These are phyloP conservation scores for Fusarium mexicanum DNA, from an alignment of 2,329 filamentous ascomycete species.

Conservation along the genomic window DNA sequence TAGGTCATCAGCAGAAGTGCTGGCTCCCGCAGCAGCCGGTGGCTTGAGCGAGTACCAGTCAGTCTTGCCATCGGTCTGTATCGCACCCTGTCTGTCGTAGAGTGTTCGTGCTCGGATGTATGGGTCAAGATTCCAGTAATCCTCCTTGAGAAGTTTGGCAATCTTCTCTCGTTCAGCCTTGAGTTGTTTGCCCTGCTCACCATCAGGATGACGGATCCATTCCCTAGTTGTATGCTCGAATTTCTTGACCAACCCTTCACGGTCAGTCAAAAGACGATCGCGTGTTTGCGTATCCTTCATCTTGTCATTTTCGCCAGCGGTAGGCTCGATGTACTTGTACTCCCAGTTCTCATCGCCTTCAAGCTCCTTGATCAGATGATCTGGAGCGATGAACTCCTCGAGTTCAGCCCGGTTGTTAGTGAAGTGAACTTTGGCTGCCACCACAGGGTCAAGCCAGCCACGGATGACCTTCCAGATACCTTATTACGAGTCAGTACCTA, in stretches of 20 bases:
- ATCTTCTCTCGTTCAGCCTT: conserved; percentile 69
- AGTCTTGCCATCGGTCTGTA: conserved; percentile 73
- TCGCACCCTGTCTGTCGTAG: conserved; percentile 83
- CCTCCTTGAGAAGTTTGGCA: conserved; percentile 70
- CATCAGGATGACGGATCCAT: conserved; percentile 70
- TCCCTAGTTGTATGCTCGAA: conserved; percentile 79
- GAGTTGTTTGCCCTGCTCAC: conserved; percentile 56
- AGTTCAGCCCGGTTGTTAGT: conserved; percentile 84
- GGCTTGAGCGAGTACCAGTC: conserved; percentile 69
- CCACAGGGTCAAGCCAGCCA: conserved; percentile 96
- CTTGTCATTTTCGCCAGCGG: conserved; percentile 76
- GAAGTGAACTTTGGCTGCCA: conserved; percentile 93
- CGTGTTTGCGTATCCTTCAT: conserved; percentile 74
- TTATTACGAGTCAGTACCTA: conserved; percentile 45
- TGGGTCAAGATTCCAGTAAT: conserved; percentile 92
- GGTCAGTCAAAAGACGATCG: conserved; percentile 70
- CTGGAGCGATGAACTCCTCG: conserved; percentile 75
- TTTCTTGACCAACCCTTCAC: conserved; percentile 72
- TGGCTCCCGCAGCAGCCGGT: conserved; percentile 20
- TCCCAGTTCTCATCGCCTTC: conserved; percentile 87
- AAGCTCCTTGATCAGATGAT: conserved; percentile 81
- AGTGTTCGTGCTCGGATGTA: conserved; percentile 84
- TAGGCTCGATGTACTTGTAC: conserved; percentile 84
- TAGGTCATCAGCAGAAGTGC: conserved; percentile 57
- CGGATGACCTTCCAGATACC: conserved; percentile 96